Conservation (phyloP, 805 yeast genomes). For the Nakazawaea peltata region DNA sequence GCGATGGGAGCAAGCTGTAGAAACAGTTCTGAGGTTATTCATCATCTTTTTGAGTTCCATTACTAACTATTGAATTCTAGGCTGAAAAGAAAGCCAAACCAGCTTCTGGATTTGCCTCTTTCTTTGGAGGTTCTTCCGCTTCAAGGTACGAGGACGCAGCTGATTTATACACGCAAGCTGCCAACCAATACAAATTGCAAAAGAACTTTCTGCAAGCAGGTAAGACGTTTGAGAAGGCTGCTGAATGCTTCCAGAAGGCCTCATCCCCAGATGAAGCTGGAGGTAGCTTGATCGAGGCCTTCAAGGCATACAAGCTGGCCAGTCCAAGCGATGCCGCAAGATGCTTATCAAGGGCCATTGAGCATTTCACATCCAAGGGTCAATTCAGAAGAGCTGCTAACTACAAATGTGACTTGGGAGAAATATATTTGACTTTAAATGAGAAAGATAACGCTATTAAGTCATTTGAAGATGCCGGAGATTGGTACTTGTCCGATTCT, state of each 20-base stretch:
- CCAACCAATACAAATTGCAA: constrained; percentile 74
- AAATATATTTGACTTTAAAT: constrained; percentile 57
- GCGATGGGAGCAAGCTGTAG: too few relatives aligned
- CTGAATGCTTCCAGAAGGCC: constrained; percentile 66
- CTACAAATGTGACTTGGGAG: constrained; percentile 86
- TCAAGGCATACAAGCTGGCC: constrained; percentile 70
- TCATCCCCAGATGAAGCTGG: constrained; percentile 87
- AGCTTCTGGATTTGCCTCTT: constrained; percentile 60
- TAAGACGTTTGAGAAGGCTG: constrained; percentile 76
- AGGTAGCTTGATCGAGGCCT: constrained; percentile 82
- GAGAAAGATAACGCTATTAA: constrained; percentile 71
- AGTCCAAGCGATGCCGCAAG: constrained; percentile 74
- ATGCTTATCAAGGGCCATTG: constrained; percentile 69
- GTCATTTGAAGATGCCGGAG: constrained; percentile 89
- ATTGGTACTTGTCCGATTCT: constrained; percentile 90
- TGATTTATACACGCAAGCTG: constrained; percentile 86
- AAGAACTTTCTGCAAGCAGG: constrained; percentile 77
- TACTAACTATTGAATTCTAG: constrained; percentile 26
- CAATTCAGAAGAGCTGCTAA: constrained; percentile 96
- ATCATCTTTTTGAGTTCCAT: too few relatives aligned
- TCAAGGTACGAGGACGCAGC: constrained; percentile 84
- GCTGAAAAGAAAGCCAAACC: constrained; percentile 68
- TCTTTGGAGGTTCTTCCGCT: constrained; percentile 57
- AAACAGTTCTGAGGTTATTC: too few relatives aligned
- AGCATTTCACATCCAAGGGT: constrained; percentile 80